These are phyloP conservation scores for Herpomyces periplanetae DNA, from an alignment of 2,329 filamentous ascomycete genomes.

Conservation along the genomic window DNA sequence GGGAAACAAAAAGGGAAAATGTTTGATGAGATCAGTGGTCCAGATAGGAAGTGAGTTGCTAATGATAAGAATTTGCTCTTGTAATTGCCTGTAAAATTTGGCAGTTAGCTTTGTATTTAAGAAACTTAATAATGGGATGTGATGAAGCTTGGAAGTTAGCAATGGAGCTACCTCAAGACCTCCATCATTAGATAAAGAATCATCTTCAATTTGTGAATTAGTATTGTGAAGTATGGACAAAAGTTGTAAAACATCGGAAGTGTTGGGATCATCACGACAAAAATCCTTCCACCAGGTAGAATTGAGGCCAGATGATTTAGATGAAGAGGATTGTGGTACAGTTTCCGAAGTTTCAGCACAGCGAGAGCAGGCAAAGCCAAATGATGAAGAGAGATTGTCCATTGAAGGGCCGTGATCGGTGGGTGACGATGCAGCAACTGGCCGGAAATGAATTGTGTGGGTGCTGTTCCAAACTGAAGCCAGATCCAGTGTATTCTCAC, in stretches of 20 bases:
- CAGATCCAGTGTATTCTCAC: conserved; percentile 19
- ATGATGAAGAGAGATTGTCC: conserved; percentile 12
- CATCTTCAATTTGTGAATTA: conserved; percentile 70
- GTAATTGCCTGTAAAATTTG: conserved; percentile 78
- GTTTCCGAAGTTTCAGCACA: too few relatives aligned
- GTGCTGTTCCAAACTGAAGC: conserved; percentile 32
- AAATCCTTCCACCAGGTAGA: too few relatives aligned
- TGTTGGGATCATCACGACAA: too few relatives aligned
- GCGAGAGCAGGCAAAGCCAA: conserved; percentile 7
- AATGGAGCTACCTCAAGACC: too few relatives aligned
- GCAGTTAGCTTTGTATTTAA: conserved; percentile 95
- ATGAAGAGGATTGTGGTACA: too few relatives aligned
- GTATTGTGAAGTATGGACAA: conserved; percentile 67
- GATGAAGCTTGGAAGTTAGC: conserved; percentile 30
- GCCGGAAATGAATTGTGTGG: conserved; percentile 66
- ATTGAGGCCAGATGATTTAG: too few relatives aligned
- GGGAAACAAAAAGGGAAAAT: conserved; percentile 87
- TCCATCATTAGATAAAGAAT: conserved; percentile 36
- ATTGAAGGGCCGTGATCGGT: conserved; percentile 26
- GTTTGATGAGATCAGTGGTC: conserved; percentile 69
- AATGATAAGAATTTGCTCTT: conserved; percentile 81
- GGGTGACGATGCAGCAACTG: conserved; percentile 43
- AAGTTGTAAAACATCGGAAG: conserved; percentile 48
- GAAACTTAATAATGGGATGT: conserved; percentile 61
- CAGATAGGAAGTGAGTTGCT: conserved; percentile 82